Conservation (phyloP, 371 early-diverging fungal species). For the Synchytrium microbalum region DNA sequence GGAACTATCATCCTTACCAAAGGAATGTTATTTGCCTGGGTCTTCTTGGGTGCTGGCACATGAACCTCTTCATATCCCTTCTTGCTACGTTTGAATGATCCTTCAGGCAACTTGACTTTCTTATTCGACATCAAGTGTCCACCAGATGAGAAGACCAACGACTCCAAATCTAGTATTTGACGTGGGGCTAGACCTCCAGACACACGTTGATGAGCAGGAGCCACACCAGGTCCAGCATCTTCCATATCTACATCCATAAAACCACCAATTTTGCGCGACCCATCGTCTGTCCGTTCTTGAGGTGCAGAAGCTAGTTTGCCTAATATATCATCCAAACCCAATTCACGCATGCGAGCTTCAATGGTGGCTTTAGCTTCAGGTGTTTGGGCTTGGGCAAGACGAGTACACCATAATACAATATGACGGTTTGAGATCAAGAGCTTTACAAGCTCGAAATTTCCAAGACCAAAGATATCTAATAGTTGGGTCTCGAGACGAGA, state of each 20-base stretch:
- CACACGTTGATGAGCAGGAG: not conserved
- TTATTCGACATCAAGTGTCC: slow-evolving; percentile 95
- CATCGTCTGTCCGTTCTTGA: slow-evolving; percentile 24
- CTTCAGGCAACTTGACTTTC: slow-evolving; percentile 85
- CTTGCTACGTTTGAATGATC: slow-evolving; percentile 85
- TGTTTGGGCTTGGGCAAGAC: slow-evolving; percentile 63
- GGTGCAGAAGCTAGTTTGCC: slow-evolving; percentile 49
- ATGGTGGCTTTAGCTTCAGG: slow-evolving; percentile 45
- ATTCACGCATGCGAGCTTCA: slow-evolving; percentile 60
- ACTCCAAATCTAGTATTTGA: slow-evolving; percentile 63
- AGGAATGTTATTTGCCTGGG: slow-evolving; percentile 31
- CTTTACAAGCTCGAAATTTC: slow-evolving; percentile 88
- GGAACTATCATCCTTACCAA: slow-evolving; percentile 42
- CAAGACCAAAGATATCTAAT: slow-evolving; percentile 87
- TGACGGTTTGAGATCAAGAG: slow-evolving; percentile 79
- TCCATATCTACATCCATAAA: slow-evolving; percentile 65
- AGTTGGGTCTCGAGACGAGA: slow-evolving; percentile 91
- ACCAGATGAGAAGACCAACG: slow-evolving; percentile 82
- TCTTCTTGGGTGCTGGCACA: slow-evolving; percentile 83
- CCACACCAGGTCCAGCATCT: slow-evolving; percentile 17
- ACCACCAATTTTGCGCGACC: slow-evolving; percentile 52
- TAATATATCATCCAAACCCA: slow-evolving; percentile 63
- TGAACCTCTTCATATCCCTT: slow-evolving; percentile 96
- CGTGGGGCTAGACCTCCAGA: slow-evolving; percentile 13
- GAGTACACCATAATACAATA: slow-evolving; percentile 84